phyloP scores from a whole-genome alignment of 805 yeast species.

The Lipomyces japonicus region DNA sequence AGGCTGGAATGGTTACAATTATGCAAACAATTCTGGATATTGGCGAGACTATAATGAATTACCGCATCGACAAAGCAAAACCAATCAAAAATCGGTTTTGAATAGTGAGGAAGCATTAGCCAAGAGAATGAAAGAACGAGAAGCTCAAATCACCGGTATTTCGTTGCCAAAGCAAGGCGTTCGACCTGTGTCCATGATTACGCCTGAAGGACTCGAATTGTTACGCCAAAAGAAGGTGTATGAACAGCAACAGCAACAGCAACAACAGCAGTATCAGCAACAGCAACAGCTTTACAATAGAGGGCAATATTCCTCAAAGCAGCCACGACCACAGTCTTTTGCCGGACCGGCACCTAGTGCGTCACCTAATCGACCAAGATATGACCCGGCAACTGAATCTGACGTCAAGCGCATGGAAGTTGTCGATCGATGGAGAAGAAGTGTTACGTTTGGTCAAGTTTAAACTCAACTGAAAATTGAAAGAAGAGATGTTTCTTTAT shows the following conservation, averaged over 20 bases:
- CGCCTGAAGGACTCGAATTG: conserved; percentile 11
- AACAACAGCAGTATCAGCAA: conserved; percentile 2
- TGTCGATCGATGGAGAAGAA: conserved; percentile 19
- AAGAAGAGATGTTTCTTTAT: neutral
- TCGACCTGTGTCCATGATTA: conserved; percentile 8
- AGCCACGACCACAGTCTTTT: neutral
- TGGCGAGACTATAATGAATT: conserved; percentile 8
- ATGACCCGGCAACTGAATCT: neutral
- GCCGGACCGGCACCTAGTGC: neutral
- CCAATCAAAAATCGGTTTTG: neutral
- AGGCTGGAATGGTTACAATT: neutral
- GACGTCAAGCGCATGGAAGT: conserved; percentile 10
- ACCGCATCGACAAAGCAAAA: neutral
- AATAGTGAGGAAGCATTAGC: conserved; percentile 19
- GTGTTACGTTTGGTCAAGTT: neutral
- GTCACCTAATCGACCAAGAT: neutral
- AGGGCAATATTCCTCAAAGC: neutral
- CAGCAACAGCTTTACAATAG: neutral
- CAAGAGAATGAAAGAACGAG: conserved; percentile 9
- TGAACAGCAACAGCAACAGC: conserved; percentile 1
- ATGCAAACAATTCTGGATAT: conserved; percentile 6
- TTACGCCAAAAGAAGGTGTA: conserved; percentile 3
- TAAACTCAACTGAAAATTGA: neutral
- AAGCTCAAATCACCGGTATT: neutral
- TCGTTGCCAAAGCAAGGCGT: neutral